A percentile compares a stretch with the other conserved stretches of the same genome.
These are phyloP conservation scores for Kentomonas sorsogonicus DNA, from an alignment of 208 protist genomes.

Conservation along the genomic window DNA sequence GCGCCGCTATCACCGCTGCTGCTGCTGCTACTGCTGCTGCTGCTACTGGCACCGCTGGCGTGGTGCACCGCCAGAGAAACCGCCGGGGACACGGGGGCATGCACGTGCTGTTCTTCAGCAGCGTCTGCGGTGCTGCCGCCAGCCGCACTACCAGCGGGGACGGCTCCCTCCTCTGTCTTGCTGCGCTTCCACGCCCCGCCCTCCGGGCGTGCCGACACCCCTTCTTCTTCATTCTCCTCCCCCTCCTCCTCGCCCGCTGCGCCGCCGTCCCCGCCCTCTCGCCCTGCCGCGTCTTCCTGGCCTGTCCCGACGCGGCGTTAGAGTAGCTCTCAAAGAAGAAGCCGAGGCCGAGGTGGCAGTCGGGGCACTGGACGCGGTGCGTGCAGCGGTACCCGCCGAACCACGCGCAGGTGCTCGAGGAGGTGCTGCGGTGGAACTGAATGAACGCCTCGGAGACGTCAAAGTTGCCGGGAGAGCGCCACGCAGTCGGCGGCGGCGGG, in stretches of 20 bases:
- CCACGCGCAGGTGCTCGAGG: constrained; percentile 52
- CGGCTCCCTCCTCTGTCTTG: too few relatives aligned
- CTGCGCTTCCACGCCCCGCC: too few relatives aligned
- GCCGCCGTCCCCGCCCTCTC: not conserved
- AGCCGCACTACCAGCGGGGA: too few relatives aligned
- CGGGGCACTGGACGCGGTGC: constrained; percentile 58
- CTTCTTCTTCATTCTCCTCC: constrained; percentile 11
- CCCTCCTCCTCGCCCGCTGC: constrained; percentile 21
- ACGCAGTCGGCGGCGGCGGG: constrained; percentile 23
- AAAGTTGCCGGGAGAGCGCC: constrained; percentile 63
- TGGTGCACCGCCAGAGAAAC: too few relatives aligned
- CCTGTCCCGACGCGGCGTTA: not conserved
- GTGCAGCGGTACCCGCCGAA: constrained; percentile 50
- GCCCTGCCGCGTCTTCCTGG: not conserved
- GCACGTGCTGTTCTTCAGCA: too few relatives aligned
- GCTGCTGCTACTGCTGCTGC: too few relatives aligned
- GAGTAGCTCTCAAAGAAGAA: constrained; percentile 43
- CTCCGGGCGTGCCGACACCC: too few relatives aligned
- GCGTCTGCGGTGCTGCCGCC: too few relatives aligned
- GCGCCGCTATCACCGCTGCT: not conserved
- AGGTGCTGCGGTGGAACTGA: constrained; percentile 51
- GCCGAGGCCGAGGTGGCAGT: constrained; percentile 70
- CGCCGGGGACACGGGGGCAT: too few relatives aligned
- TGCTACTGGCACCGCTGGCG: too few relatives aligned
- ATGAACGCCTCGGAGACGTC: constrained; percentile 65